Percentiles rank a stretch among this genome's conserved stretches.
Conservation (phyloP, 139 green algal genomes). For the Asterochloris erici region DNA sequence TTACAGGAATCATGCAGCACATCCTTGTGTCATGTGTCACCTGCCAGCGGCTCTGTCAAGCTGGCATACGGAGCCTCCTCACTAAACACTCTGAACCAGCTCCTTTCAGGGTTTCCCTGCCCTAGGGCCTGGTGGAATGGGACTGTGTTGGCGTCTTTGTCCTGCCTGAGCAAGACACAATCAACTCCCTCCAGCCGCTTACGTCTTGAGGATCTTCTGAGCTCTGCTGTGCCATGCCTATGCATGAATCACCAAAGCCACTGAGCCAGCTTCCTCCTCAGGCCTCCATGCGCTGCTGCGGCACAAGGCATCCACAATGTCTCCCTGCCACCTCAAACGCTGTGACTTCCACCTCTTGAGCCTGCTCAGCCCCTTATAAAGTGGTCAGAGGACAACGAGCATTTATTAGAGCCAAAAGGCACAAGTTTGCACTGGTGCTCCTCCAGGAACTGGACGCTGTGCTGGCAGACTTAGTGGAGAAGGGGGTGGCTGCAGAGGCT, state of each 20-base stretch:
- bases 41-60: too few species aligned
- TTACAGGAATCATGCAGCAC: not conserved
- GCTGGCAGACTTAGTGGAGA: conserved; percentile 49
- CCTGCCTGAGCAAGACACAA: too few species aligned
- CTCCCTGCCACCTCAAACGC: not conserved
- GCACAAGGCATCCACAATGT: not conserved
- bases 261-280: too few species aligned
- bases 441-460: conserved; percentile 51
- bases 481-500: conserved; percentile 49
- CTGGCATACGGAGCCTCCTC: too few species aligned
- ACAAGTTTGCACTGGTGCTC: not conserved
- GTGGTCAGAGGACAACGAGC: not conserved
- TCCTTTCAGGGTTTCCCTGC: too few species aligned
- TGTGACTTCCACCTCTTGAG: not conserved
- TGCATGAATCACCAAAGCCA: too few species aligned
- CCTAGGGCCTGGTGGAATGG: too few species aligned
- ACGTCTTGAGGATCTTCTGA: too few species aligned
- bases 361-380: not conserved
- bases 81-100: too few species aligned
- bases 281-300: not conserved
- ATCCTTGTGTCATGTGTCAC: not conserved
- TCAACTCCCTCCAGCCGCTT: too few species aligned
- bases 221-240: too few species aligned
- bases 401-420: not conserved
- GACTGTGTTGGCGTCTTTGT: too few species aligned